Evolutionary conservation across 2,329 filamentous ascomycete species (phyloP).

Genomic region (Eutypa lata): DNA sequence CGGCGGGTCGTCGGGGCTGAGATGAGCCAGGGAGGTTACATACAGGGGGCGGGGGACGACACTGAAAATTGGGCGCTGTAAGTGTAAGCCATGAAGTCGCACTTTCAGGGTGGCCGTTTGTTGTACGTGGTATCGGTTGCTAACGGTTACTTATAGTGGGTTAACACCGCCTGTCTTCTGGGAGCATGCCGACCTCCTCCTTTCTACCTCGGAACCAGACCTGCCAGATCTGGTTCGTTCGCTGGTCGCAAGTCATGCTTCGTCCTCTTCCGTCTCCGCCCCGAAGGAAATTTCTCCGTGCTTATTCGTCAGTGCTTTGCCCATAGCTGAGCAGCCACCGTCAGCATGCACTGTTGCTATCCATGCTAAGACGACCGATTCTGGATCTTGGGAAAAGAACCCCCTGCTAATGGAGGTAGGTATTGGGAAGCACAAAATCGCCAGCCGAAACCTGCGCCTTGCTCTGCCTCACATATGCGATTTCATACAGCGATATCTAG

Average conservation of each 20-base stretch:
- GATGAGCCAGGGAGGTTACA: conserved; percentile 70
- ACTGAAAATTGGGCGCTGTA: conserved; percentile 81
- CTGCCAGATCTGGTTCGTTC: conserved; percentile 46
- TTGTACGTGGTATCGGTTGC: neutral
- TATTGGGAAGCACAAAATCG: conserved; percentile 70
- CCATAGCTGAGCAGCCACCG: conserved; percentile 6
- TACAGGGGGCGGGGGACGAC: conserved; percentile 94
- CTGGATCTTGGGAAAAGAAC: conserved; percentile 38
- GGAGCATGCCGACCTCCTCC: conserved; percentile 59
- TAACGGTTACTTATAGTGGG: conserved; percentile 35
- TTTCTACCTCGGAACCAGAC: conserved; percentile 64
- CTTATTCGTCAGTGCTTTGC: conserved; percentile 23
- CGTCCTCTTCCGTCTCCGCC: conserved; percentile 2
- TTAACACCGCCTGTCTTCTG: conserved; percentile 81
- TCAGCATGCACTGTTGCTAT: conserved; percentile 41
- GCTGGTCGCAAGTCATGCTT: conserved; percentile 24
- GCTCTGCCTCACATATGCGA: conserved; percentile 61
- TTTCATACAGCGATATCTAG: conserved; percentile 47
- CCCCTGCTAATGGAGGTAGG: conserved; percentile 51
- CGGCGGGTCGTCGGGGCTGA: conserved; percentile 67
- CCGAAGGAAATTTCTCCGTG: conserved; percentile 32
- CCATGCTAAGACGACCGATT: conserved; percentile 38
- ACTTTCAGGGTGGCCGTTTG: too few species aligned
- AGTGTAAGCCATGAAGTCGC: neutral
- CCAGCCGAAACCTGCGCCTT: conserved; percentile 76